phyloP scores from a whole-genome alignment of 305 asterid genomes.

The Solanum hybrid region DNA sequence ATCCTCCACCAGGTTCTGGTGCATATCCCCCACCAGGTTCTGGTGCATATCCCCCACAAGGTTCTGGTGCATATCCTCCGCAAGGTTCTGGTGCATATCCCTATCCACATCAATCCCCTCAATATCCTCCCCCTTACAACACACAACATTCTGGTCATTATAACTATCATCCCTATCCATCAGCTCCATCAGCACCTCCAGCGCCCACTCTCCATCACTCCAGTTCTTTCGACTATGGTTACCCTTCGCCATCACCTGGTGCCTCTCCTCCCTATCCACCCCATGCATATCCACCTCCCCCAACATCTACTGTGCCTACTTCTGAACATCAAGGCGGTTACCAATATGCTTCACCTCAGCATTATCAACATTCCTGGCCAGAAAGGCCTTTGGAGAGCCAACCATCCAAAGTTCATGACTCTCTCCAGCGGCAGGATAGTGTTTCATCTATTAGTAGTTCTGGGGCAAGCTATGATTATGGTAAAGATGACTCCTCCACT shows the following conservation, averaged over 20 bases:
- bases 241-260: constrained; percentile 31
- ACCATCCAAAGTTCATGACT: constrained; percentile 24
- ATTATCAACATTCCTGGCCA: constrained; percentile 29
- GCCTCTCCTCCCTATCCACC: constrained; percentile 37
- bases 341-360: constrained; percentile 37
- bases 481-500: constrained; percentile 19
- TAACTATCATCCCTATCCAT: constrained; percentile 39
- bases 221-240: constrained; percentile 20
- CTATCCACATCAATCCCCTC: constrained; percentile 24
- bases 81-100: constrained; percentile 9
- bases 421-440: constrained; percentile 36
- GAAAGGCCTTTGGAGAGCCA: constrained; percentile 35
- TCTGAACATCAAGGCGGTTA: constrained; percentile 35
- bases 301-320: constrained; percentile 25
- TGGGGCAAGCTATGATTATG: constrained; percentile 15
- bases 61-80: constrained; percentile 8
- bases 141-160: constrained; percentile 7
- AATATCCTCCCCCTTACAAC: constrained; percentile 27
- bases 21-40: constrained; percentile 27
- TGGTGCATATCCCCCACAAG: constrained; percentile 5
- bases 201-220: constrained; percentile 7
- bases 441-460: constrained; percentile 24
- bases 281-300: constrained; percentile 36
- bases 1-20: constrained; percentile 21
- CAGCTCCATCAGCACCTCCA: constrained; percentile 23